Base-by-base conservation (phyloP, 345 rosid genomes). In the Eucalyptus brandiana region DNA sequence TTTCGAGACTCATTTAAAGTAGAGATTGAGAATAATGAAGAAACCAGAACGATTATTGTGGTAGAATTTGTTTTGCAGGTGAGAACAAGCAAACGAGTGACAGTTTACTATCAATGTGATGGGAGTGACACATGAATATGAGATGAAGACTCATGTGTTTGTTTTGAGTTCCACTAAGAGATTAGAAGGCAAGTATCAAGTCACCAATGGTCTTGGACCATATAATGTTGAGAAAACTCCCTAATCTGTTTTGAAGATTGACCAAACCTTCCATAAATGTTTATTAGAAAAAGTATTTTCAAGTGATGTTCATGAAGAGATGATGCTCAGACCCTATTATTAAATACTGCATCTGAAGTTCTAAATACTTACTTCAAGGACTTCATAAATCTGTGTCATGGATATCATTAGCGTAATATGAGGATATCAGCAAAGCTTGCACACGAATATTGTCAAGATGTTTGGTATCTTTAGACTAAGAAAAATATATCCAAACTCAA, bases 191-290 rank as follows among this genome's bases (percentile, higher is more conserved):
- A 96, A 95, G 89, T 95, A 92, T 91, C 96, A 94, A 91, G 92
- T 95, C 56, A 94, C 96, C 34, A 94, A 95, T 90, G 94, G 95
- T 62, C 93, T 94, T 69, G 96, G 96, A 47, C 94, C 93, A 56
- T 5, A 56, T 56, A 4, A 56, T 24, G 28, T 56, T 56, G 62
- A 56, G 30, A 56, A 23, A 56, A 56, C 62, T 56, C 30, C 30
- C 62, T 56, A 56, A 56, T 56, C 9, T 56, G 12, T 24, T 56
- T 56, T 56, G 24, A 56, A 56, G 28, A 24, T 56, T 56, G 62
- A 56, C 30, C 0, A 56, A 56, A 56, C 9, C 62, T 56, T 56
- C 1, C 62, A 24, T 24, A 56, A 9, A 24, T 56, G 13, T 56
- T 56, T 56, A 53, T 10, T 56, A 24, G 24, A 56, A 23, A 56